Conservation (phyloP, 768 basidiomycete genomes). For the Suillus alpinus region DNA sequence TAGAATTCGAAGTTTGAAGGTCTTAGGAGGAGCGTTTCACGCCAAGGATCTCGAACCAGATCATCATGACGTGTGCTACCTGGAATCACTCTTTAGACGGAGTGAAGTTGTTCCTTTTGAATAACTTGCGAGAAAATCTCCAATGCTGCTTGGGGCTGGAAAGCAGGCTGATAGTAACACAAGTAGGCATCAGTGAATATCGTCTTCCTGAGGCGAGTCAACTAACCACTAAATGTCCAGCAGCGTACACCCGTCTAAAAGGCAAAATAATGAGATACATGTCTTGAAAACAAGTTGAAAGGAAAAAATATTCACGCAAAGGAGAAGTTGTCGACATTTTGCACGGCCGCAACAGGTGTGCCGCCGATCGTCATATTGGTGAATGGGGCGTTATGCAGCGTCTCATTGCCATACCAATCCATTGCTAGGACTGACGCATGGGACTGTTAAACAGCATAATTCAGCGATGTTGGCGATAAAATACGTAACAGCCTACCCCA, state of each 20-base stretch:
- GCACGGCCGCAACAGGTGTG: slow-evolving; percentile 51
- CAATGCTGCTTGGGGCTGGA: slow-evolving; percentile 55
- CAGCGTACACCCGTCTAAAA: slow-evolving; percentile 48
- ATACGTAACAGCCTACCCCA: slow-evolving; percentile 29
- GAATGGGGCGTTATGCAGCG: slow-evolving; percentile 38
- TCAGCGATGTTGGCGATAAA: neutral
- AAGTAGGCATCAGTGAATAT: neutral
- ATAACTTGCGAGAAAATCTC: slow-evolving; percentile 60
- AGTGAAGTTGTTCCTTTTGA: slow-evolving; percentile 49
- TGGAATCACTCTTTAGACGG: slow-evolving; percentile 28
- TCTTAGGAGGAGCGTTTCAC: neutral
- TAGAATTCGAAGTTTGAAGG: neutral
- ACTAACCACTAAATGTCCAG: slow-evolving; percentile 65
- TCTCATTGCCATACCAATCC: slow-evolving; percentile 44
- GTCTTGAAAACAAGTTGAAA: neutral
- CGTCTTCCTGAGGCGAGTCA: neutral
- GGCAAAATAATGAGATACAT: neutral
- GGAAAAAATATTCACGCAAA: slow-evolving; percentile 56
- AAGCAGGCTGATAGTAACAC: slow-evolving; percentile 45
- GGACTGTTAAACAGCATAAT: slow-evolving; percentile 19
- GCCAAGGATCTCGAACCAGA: neutral
- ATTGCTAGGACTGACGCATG: slow-evolving; percentile 39
- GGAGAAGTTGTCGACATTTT: slow-evolving; percentile 63
- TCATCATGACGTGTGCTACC: neutral
- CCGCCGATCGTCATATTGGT: slow-evolving; percentile 58